phyloP scores from a whole-genome alignment of 495 filamentous ascomycete species.

The Entonaema liquescens region DNA sequence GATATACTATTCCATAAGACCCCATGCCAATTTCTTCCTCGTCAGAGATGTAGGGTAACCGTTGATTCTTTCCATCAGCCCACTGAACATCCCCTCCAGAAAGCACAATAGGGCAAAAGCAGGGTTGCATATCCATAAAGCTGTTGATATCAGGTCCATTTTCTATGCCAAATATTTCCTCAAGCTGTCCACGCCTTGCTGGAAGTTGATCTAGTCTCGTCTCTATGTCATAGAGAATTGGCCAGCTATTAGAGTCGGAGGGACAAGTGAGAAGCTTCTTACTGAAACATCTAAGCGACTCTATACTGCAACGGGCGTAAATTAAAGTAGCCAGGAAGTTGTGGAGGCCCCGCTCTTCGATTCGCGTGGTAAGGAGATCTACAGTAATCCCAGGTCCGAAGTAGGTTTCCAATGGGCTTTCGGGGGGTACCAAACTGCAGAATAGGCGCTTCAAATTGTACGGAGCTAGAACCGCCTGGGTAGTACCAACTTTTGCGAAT shows the following conservation, averaged over 20 bases:
- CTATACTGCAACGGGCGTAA: neutral
- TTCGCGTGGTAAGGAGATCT: neutral
- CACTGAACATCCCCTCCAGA: conserved; percentile 37
- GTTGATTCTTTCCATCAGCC: conserved; percentile 31
- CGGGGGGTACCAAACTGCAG: conserved; percentile 25
- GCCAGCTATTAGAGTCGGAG: neutral
- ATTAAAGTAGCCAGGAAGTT: neutral
- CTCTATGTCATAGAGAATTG: neutral
- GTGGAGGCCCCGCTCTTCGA: neutral
- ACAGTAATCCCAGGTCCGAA: neutral
- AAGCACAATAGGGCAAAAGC: conserved; percentile 49
- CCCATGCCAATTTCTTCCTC: conserved; percentile 36
- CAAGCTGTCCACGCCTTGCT: conserved; percentile 27
- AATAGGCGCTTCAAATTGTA: conserved; percentile 42
- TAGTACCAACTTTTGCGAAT: conserved; percentile 45
- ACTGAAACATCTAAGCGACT: neutral
- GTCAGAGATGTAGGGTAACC: conserved; percentile 45
- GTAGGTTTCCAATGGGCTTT: neutral
- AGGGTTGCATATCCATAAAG: conserved; percentile 45
- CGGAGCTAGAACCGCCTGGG: conserved; percentile 36
- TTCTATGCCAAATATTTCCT: conserved; percentile 35
- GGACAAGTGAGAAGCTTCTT: neutral
- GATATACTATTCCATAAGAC: conserved; percentile 46
- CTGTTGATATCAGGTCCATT: conserved; percentile 36
- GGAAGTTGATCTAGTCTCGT: neutral